Conservation (phyloP, 805 yeast species). For the Scheffersomyces amazonensis region DNA sequence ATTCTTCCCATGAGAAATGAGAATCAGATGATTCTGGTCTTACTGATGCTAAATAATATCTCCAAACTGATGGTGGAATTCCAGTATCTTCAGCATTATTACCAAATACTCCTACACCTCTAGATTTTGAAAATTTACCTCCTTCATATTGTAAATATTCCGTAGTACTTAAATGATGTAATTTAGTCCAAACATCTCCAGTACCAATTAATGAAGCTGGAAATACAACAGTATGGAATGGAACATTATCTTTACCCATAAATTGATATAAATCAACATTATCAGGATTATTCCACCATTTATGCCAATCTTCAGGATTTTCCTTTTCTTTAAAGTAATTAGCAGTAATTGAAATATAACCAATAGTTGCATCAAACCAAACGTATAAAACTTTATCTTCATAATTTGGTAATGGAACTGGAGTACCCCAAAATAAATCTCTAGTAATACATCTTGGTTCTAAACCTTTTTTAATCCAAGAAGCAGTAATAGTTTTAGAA, state of each 20-base stretch:
- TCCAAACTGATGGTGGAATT: conserved; percentile 90
- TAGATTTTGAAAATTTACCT: conserved; percentile 97
- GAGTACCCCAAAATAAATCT: conserved; percentile 97
- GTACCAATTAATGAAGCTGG: conserved; percentile 93
- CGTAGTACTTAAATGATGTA: conserved; percentile 88
- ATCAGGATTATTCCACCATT: conserved; percentile 96
- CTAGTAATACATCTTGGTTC: conserved; percentile 95
- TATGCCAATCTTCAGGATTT: conserved; percentile 55
- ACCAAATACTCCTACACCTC: conserved; percentile 98
- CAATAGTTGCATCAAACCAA: conserved; percentile 99
- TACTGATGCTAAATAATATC: conserved; percentile 88
- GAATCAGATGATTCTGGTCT: conserved; percentile 97
- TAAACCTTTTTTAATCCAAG: conserved; percentile 93
- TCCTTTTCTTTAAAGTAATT: conserved; percentile 52
- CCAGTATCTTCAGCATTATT: conserved; percentile 95
- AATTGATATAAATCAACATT: conserved; percentile 87
- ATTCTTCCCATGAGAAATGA: conserved; percentile 96
- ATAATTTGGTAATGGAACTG: conserved; percentile 87
- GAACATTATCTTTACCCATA: conserved; percentile 99
- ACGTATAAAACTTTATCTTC: conserved; percentile 91
- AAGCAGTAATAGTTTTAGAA: conserved; percentile 80
- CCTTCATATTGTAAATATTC: conserved; percentile 97
- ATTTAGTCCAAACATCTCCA: conserved; percentile 81
- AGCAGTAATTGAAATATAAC: conserved; percentile 95
- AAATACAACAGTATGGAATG: conserved; percentile 98